phyloP scores from a whole-genome alignment of 768 basidiomycete genomes.

The Naganishia onofrii region DNA sequence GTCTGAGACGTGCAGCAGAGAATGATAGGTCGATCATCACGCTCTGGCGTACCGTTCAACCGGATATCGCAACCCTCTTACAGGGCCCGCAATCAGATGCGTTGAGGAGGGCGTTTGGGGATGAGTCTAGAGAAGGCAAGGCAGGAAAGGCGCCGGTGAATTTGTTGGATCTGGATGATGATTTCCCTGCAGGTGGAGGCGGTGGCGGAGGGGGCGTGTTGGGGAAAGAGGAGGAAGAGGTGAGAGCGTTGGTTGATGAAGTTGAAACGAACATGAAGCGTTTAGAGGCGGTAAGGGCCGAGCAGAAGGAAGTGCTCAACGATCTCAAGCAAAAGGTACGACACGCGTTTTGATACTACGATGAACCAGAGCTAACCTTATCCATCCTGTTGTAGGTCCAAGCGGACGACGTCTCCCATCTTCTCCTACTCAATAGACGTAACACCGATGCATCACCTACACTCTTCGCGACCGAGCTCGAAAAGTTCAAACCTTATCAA shows the following conservation, averaged over 20 bases:
- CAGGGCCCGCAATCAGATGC: conserved; percentile 70
- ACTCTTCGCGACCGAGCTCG: conserved; percentile 86
- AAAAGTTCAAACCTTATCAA: conserved; percentile 92
- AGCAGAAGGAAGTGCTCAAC: conserved; percentile 80
- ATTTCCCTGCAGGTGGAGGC: conserved; percentile 49
- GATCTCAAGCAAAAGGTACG: conserved; percentile 92
- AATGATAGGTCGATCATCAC: conserved; percentile 73
- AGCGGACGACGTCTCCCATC: conserved; percentile 91
- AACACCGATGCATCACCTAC: conserved; percentile 81
- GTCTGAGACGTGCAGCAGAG: conserved; percentile 70
- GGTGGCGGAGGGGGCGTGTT: conserved; percentile 55
- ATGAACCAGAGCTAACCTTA: neutral
- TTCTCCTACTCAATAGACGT: conserved; percentile 77
- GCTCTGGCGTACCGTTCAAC: conserved; percentile 21
- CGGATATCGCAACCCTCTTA: conserved; percentile 81
- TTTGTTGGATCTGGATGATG: conserved; percentile 75
- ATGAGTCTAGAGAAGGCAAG: conserved; percentile 57
- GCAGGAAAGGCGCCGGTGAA: conserved; percentile 57
- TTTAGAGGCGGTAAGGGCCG: conserved; percentile 76
- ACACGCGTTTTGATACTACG: neutral
- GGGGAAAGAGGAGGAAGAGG: conserved; percentile 53
- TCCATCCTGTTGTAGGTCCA: conserved; percentile 65
- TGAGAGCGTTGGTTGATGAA: conserved; percentile 69
- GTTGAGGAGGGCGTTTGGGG: conserved; percentile 53
- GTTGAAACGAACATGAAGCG: conserved; percentile 75